Evolutionary conservation across 805 yeast genomes (phyloP), one percentile per base, ranked within the genome.

Genomic region (Yarrowia yakushimensis): DNA sequence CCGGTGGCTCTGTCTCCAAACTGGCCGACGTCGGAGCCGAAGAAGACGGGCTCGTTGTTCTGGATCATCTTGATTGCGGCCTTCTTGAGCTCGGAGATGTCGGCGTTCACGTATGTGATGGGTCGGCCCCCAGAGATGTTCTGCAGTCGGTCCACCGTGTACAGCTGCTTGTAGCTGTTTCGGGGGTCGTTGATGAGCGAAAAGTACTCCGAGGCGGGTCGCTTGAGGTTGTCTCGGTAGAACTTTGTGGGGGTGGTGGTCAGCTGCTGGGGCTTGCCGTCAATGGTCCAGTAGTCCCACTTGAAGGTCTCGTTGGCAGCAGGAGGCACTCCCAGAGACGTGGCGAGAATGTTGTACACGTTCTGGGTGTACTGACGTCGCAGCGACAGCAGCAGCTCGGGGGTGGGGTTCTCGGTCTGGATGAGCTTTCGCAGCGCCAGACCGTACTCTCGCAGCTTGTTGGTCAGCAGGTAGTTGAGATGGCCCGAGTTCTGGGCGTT

Each of bases 21-120:
- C 72, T 87, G 85, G 23, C 93, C 94, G n/a, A 92, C 89, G 73
- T 90, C 96, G 17, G 92, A 85, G 15, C 96, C 96, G 70, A 90
- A 90, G 77, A 90, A 90, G 8, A 90, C 89, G 0, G 96, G 86
- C 76, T 87, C 87, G 74, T 88, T 85, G 65, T 78, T 79, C 75
- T 86, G 81, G 70, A 90, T 81, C 75, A 90, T 83, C 69, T 82
- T 80, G 37, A 88, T 82, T 27, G 88, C 88, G 52, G 85, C 78
- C 30, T 78, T 69, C 43, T 90, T 82, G 62, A 90, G 76, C 7
- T 76, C 76, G n/a, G 81, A 81, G 64, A 85, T 81, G 39, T 84
- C 85, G 62, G 84, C 78, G 72, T 90, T 90, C 68, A 90, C 79
- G 71, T 90, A 90, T 46, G 81, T 78, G 41, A 89, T 89, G 48